Conservation (phyloP, 129 eudicot genomes). For the Chrysanthemum makinoi region DNA sequence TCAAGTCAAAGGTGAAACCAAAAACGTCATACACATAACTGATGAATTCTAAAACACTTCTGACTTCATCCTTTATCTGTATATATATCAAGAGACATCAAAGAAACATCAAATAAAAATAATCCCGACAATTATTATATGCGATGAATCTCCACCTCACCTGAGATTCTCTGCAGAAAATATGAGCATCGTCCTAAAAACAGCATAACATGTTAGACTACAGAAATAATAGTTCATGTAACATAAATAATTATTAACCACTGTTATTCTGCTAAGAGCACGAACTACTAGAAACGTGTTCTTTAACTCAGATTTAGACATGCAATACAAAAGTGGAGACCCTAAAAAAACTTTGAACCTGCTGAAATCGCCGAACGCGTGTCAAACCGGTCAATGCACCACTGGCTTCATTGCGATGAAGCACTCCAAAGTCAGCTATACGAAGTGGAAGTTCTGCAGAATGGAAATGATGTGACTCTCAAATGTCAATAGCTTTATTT, state of each 20-base stretch:
- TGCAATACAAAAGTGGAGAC: too few species aligned
- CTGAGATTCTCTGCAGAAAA: conserved; percentile 98
- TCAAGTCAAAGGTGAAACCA: conserved; percentile 90
- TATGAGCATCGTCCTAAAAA: conserved; percentile 95
- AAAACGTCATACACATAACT: conserved; percentile 54
- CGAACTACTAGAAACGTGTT: background rate
- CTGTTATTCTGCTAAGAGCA: background rate
- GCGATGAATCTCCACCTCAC: too few species aligned
- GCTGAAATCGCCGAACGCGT: conserved; percentile 95
- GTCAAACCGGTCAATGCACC: conserved; percentile 94
- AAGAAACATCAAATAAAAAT: too few species aligned
- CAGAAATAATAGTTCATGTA: background rate
- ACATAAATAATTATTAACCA: too few species aligned
- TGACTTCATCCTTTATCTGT: conserved; percentile 82
- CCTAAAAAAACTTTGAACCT: conserved; percentile 43
- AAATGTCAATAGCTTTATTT: background rate
- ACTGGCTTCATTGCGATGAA: conserved; percentile 98
- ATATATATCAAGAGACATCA: too few species aligned
- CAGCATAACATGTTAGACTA: conserved; percentile 17
- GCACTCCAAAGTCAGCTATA: conserved; percentile 92
- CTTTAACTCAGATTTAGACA: too few species aligned
- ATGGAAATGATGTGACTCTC: conserved; percentile 2
- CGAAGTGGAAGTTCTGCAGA: conserved; percentile 91
- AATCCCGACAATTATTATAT: too few species aligned
- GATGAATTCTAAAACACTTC: conserved; percentile 70